These are phyloP conservation scores for Trichoderma hamatum DNA, from an alignment of 2,329 filamentous ascomycete genomes.

Conservation along the genomic window DNA sequence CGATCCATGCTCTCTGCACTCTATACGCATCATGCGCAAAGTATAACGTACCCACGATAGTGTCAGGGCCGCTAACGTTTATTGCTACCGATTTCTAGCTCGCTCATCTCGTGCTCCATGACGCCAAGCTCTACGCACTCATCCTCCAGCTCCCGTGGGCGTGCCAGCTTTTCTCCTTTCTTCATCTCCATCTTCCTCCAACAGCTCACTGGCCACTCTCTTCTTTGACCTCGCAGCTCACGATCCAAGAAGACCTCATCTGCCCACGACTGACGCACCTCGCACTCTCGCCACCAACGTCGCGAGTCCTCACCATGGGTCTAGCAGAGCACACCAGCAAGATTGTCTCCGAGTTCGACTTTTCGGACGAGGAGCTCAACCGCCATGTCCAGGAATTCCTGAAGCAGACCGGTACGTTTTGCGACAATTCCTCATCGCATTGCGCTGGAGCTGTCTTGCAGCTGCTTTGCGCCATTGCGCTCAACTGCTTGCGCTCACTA, in stretches of 20 bases:
- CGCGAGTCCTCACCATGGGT: constrained; percentile 61
- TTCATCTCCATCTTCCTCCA: constrained; percentile 37
- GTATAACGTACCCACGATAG: constrained; percentile 25
- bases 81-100: constrained; percentile 43
- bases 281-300: constrained; percentile 56
- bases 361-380: constrained; percentile 75
- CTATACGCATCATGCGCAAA: constrained; percentile 21
- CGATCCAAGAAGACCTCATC: constrained; percentile 47
- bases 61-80: constrained; percentile 17
- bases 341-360: constrained; percentile 85
- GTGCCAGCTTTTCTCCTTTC: constrained; percentile 30
- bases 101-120: constrained; percentile 56
- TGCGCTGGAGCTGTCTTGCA: background rate
- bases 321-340: constrained; percentile 73
- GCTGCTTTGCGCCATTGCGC: background rate
- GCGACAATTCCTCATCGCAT: background rate
- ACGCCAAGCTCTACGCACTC: constrained; percentile 49
- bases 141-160: constrained; percentile 33
- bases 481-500: constrained; percentile 24
- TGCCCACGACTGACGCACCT: constrained; percentile 61
- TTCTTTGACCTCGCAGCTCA: constrained; percentile 37
- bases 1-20: constrained; percentile 7
- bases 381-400: constrained; percentile 84
- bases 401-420: constrained; percentile 69
- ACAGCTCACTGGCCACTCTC: constrained; percentile 36